Conservation (phyloP, 495 filamentous ascomycete species). For the Penicillium mononematosum region DNA sequence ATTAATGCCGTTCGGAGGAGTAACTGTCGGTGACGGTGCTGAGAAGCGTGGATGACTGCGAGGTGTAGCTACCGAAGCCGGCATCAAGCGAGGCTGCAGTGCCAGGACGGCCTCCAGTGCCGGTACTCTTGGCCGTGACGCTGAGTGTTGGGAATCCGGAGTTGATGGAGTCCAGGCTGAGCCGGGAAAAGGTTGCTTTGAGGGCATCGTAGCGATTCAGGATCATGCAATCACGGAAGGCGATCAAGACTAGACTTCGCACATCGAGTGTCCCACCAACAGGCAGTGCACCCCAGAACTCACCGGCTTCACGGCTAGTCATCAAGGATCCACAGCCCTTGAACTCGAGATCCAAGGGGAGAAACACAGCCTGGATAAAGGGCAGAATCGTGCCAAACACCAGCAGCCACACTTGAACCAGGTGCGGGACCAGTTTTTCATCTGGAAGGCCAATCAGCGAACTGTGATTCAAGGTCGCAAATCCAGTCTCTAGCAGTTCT, state of each 20-base stretch:
- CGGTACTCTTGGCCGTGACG: conserved; percentile 49
- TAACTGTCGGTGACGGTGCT: conserved; percentile 52
- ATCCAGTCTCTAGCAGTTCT: conserved; percentile 78
- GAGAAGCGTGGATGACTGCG: conserved; percentile 68
- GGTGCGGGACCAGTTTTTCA: conserved; percentile 75
- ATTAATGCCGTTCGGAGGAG: conserved; percentile 48
- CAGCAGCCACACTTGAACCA: conserved; percentile 91
- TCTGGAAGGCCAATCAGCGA: conserved; percentile 70
- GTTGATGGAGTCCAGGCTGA: conserved; percentile 80
- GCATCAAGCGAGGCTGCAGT: conserved; percentile 74
- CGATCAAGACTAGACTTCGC: conserved; percentile 80
- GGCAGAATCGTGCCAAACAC: conserved; percentile 88
- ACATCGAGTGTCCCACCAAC: conserved; percentile 69
- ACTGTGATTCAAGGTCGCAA: conserved; percentile 77
- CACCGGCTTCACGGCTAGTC: conserved; percentile 68
- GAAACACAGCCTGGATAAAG: conserved; percentile 93
- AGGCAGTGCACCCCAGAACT: conserved; percentile 77
- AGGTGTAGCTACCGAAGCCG: conserved; percentile 68
- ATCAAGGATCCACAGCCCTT: conserved; percentile 78
- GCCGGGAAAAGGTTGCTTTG: conserved; percentile 84
- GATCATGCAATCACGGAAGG: conserved; percentile 86
- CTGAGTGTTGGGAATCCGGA: conserved; percentile 50
- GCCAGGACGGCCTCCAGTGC: conserved; percentile 53
- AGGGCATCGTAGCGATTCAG: conserved; percentile 81
- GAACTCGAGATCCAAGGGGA: conserved; percentile 93